Base-by-base conservation (phyloP, 257 asterid species). In the Ballota nigra region DNA sequence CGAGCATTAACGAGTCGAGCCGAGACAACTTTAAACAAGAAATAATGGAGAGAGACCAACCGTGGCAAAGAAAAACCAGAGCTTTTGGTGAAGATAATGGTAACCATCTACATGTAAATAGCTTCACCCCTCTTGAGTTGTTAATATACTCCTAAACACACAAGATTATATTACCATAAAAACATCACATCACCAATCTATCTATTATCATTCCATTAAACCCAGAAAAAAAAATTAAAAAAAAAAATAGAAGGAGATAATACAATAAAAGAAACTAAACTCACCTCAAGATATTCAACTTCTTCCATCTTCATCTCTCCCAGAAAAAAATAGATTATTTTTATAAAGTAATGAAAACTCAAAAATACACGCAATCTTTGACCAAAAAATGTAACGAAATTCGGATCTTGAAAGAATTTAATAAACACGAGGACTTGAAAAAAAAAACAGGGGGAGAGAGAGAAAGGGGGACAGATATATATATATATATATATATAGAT, bases 31-130 rank as follows among this genome's bases (percentile, higher is more conserved):
- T n/a, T n/a, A n/a, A n/a, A n/a, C n/a, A n/a, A n/a, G n/a, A n/a
- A n/a, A n/a, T n/a, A n/a, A n/a, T n/a, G n/a, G n/a, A 26, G 29
- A 6, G 36, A 6, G 11, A 34, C 43, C 36, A 40, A 88, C 98
- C 99, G 72, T 94, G 99, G 85, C 98, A 94, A 11, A 94, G 96
- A 77, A 91, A 94, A 80, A 94, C 89, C 70, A 94, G 89, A 70
- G 99, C 98, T 78, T 88, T 94, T 13, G 99, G 97, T 55, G 97
- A 82, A 82, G 89, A 81, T 55, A 62, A 63, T 5, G 98, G 99
- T 80, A 91, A 51, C 99, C 98, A 94, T 86, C 89, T 81, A 85
- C 98, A 94, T 60, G 95, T 88, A 69, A 91, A 89, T 11, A 86
- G 84, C 78, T 86, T 82, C 45, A 89, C 87, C 36, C 96, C 98